Conservation (phyloP, 2,329 filamentous ascomycete species). For the Pestalotiopsis sp. region DNA sequence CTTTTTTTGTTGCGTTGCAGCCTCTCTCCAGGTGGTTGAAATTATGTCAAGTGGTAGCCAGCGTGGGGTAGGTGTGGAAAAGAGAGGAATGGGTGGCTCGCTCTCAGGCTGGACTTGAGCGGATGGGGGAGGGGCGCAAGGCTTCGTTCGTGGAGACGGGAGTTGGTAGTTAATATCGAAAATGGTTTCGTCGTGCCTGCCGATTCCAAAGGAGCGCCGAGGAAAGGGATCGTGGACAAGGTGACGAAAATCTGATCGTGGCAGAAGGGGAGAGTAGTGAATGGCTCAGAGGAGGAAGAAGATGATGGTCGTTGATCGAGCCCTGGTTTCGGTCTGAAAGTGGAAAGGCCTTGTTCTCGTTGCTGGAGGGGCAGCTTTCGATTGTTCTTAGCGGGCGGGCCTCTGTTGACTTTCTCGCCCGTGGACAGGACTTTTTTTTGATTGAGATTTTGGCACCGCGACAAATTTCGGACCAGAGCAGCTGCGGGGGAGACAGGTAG, state of each 20-base stretch:
- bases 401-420: constrained; percentile 1
- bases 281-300: neutral
- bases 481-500: neutral
- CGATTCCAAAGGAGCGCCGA: neutral
- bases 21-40: constrained; percentile 12
- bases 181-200: neutral
- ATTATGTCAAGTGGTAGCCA: constrained; percentile 1
- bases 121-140: neutral
- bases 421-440: neutral
- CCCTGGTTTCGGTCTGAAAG: constrained; percentile 7
- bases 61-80: neutral
- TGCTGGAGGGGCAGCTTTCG: constrained; percentile 7
- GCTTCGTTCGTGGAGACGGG: neutral
- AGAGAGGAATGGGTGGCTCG: neutral
- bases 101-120: neutral
- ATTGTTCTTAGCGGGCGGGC: constrained; percentile 3
- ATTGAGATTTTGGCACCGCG: neutral
- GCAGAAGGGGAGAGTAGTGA: neutral
- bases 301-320: constrained; percentile 9
- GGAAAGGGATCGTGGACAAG: neutral
- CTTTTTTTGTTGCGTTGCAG: constrained; percentile 26
- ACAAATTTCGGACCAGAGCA: neutral
- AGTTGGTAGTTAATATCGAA: neutral
- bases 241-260: neutral
- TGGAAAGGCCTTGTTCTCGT: constrained; percentile 7